phyloP scores from a whole-genome alignment of 805 yeast genomes.

The Yarrowia sp. region DNA sequence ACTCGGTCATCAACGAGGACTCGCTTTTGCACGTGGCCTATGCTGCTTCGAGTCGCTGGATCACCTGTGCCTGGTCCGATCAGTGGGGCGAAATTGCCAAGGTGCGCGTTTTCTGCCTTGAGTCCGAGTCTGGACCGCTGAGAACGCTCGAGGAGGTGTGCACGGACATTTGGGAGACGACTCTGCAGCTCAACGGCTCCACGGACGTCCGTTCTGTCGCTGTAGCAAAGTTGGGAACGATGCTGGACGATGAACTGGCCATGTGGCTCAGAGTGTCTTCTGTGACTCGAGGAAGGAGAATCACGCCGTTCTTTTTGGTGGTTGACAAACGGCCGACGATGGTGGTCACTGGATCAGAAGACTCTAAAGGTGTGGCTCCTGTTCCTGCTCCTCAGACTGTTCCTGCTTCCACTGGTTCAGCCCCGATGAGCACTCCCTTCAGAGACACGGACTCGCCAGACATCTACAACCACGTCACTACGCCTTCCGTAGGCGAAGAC shows the following conservation, averaged over 20 bases:
- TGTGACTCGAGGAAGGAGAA: not conserved
- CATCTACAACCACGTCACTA: slow-evolving; percentile 28
- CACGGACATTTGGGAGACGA: slow-evolving; percentile 39
- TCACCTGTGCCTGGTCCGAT: slow-evolving; percentile 86
- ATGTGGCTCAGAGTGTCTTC: slow-evolving; percentile 35
- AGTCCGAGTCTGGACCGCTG: slow-evolving; percentile 9
- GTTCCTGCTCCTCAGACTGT: not conserved
- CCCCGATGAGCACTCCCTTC: slow-evolving; percentile 5
- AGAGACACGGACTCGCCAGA: slow-evolving; percentile 38
- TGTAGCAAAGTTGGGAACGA: slow-evolving; percentile 40
- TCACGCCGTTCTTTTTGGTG: slow-evolving; percentile 11
- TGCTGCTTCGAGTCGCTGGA: slow-evolving; percentile 80
- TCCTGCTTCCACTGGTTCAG: not conserved
- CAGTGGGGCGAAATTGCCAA: slow-evolving; percentile 66
- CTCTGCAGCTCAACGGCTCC: slow-evolving; percentile 31
- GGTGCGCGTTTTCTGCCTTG: slow-evolving; percentile 50
- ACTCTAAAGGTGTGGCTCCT: not conserved
- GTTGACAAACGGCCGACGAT: slow-evolving; percentile 1
- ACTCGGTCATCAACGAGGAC: slow-evolving; percentile 56
- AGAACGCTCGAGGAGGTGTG: slow-evolving; percentile 36
- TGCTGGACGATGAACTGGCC: slow-evolving; percentile 38
- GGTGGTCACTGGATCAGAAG: not conserved
- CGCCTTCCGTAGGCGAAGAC: slow-evolving; percentile 22
- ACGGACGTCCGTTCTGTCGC: slow-evolving; percentile 39
- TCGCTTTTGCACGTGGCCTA: slow-evolving; percentile 82